Evolutionary conservation across 768 basidiomycete genomes (phyloP), one percentile per base, ranked within the genome.

Genomic region (Xerocomus brunneocitrinus): DNA sequence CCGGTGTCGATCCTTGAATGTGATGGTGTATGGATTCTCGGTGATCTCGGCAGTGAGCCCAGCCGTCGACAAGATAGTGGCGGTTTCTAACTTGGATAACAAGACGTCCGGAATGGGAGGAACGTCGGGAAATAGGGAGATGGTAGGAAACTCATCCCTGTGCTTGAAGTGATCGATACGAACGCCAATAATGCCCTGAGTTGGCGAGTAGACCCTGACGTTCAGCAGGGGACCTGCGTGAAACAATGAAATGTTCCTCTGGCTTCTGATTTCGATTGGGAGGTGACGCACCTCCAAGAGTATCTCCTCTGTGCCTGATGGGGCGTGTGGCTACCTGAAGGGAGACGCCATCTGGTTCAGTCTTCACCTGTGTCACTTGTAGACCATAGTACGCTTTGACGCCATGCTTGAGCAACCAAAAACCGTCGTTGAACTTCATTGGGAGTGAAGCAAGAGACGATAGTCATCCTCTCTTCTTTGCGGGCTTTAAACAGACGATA

Each of bases 351-450:
- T 76, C 71, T 13, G 70, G 69, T 43, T 76, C 76, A 12, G 68
- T 65, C 38, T 70, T 68, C 22, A 74, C 67, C 47, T 81, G 77
- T 32, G 79, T 79, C 35, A 84, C 83, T 59, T 87, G 81, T 40
- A 87, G 72, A 30, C 80, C 85, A 53, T 81, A 82, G 55, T 75
- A 76, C 12, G 82, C 75, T 60, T 80, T 82, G 52, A 83, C 78
- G 38, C 82, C 85, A 55, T 77, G 72, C 60, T 82, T 82, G 58
- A 82, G 67, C 24, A 85, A 75, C 84, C 83, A 87, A 62, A 87
- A 83, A 22, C 85, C 84, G 70, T 87, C 85, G 74, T 80, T 85
- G 73, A 85, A 84, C 62, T 80, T 83, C 84, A 86, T 88, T 25
- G 40, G 51, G 48, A 35, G 16, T 14, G 36, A 44, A 41, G 24